Conservation (phyloP, 2,329 filamentous ascomycete genomes). For the Amphichorda felina region DNA sequence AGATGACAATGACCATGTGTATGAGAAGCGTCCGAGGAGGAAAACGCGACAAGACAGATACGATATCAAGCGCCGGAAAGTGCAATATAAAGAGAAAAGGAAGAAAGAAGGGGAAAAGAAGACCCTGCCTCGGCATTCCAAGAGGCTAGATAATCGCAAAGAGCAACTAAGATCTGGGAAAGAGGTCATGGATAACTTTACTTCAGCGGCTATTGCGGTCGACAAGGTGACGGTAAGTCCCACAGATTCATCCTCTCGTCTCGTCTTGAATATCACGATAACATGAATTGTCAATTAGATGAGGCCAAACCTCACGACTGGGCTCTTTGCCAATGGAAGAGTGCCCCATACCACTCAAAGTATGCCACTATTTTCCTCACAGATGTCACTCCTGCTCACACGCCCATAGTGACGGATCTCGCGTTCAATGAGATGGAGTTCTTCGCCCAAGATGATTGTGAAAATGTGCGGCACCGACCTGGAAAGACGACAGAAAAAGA, state of each 20-base stretch:
- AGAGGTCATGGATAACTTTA: conserved; percentile 43
- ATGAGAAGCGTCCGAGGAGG: conserved; percentile 1
- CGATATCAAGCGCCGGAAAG: not conserved
- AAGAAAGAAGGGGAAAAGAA: not conserved
- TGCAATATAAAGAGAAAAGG: not conserved
- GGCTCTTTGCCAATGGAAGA: conserved; percentile 20
- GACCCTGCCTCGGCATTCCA: not conserved
- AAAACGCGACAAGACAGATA: conserved; percentile 1
- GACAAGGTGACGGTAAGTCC: conserved; percentile 17
- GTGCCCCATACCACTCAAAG: conserved; percentile 3
- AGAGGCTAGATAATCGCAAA: not conserved
- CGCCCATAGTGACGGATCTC: conserved; percentile 41
- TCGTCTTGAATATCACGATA: no score
- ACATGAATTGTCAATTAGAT: conserved; percentile 13
- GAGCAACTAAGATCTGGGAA: conserved; percentile 19
- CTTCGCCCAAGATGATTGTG: conserved; percentile 9
- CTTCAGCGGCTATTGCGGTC: conserved; percentile 37
- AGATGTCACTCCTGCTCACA: no score
- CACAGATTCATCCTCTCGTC: no score
- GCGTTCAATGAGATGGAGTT: conserved; percentile 40
- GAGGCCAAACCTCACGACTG: conserved; percentile 18
- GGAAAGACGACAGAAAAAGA: conserved; percentile 8
- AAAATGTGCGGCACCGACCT: not conserved
- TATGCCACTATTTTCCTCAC: not conserved
- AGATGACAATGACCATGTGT: not conserved